A percentile compares a stretch with the other conserved stretches of the same genome.
Conservation (phyloP, 495 filamentous ascomycete species). For the Tuber microsphaerosporum region DNA sequence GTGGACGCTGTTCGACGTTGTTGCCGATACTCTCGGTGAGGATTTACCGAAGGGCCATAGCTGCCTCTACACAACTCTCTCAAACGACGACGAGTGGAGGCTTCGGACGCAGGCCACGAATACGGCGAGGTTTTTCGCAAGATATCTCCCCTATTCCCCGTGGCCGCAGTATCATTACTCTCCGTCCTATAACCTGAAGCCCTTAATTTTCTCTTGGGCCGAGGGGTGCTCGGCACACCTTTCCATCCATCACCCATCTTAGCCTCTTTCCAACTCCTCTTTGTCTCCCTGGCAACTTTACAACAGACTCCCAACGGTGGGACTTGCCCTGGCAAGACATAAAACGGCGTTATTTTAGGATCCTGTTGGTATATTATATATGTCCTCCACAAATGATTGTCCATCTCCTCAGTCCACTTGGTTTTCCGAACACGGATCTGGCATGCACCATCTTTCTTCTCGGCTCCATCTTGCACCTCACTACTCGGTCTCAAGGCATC, state of each 20-base stretch:
- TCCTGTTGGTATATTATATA: conserved; percentile 84
- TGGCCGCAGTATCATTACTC: conserved; percentile 14
- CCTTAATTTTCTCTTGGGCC: conserved; percentile 16
- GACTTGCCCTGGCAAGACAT: conserved; percentile 74
- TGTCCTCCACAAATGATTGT: conserved; percentile 85
- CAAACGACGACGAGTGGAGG: conserved; percentile 72
- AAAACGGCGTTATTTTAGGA: conserved; percentile 88
- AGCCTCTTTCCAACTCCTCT: conserved; percentile 70
- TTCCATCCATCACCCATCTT: conserved; percentile 41
- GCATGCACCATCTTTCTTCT: conserved; percentile 9
- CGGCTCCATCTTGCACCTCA: not conserved
- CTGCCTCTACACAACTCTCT: conserved; percentile 73
- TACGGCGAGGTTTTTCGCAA: conserved; percentile 40
- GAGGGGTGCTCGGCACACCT: conserved; percentile 28
- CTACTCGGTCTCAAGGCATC: not conserved
- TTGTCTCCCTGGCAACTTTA: conserved; percentile 78
- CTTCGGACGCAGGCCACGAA: conserved; percentile 74
- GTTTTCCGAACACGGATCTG: conserved; percentile 35
- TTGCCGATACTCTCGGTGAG: conserved; percentile 45
- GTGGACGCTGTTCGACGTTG: conserved; percentile 39
- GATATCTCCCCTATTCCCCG: conserved; percentile 36
- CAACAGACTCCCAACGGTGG: conserved; percentile 85
- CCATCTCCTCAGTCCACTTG: conserved; percentile 81
- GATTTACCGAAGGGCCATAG: conserved; percentile 61
- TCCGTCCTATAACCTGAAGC: conserved; percentile 24